Evolutionary conservation across 163 green algal genomes (phyloP).

Genomic region (Chlamydomonas reinhardtii): DNA sequence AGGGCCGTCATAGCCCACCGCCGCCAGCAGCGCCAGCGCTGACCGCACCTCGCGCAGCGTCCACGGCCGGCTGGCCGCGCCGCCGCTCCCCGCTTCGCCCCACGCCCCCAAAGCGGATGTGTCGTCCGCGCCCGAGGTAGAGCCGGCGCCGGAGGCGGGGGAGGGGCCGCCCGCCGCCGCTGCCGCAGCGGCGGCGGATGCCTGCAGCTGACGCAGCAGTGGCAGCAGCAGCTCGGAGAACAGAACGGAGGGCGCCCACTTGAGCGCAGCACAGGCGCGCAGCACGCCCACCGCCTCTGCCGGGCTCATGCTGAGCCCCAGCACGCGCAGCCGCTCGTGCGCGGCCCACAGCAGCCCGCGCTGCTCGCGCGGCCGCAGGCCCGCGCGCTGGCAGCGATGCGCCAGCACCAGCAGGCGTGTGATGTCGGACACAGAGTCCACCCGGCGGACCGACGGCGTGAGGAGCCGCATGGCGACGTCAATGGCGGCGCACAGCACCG

Average conservation of each 20-base stretch:
- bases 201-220: neutral
- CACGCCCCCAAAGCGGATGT: too few relatives aligned
- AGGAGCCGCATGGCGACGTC: neutral
- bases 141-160: neutral
- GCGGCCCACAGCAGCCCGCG: conserved; percentile 21
- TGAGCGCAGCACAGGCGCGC: neutral
- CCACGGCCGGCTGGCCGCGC: neutral
- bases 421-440: neutral
- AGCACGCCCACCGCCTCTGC: neutral
- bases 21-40: conserved; percentile 3
- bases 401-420: neutral
- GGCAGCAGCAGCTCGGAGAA: conserved; percentile 17
- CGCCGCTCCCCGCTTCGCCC: neutral
- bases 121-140: neutral
- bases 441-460: neutral
- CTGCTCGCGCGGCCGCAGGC: conserved; percentile 7
- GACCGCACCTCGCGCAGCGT: neutral
- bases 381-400: neutral
- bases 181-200: neutral
- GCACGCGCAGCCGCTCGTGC: conserved; percentile 28
- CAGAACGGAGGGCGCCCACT: conserved; percentile 23
- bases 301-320: neutral
- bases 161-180: too few relatives aligned
- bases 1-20: neutral
- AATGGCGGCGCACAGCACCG: neutral